phyloP scores from a whole-genome alignment of 2,329 filamentous ascomycete species.

The Fusarium sublunatum region DNA sequence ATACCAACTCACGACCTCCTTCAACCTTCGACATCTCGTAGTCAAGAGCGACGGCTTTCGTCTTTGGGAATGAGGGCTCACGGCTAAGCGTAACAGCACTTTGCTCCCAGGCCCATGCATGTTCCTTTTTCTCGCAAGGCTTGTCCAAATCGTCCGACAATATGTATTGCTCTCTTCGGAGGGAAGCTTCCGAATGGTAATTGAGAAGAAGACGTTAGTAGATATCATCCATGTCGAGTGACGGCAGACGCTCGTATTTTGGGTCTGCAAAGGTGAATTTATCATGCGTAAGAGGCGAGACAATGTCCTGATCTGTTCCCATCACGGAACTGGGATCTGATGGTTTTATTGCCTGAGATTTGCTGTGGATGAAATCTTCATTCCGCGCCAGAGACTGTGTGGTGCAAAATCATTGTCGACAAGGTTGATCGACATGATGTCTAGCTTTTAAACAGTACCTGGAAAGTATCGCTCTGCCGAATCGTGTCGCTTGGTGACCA shows the following conservation, averaged over 20 bases:
- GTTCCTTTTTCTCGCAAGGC: too few species aligned
- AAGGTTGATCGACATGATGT: slow-evolving; percentile 6
- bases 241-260: not conserved
- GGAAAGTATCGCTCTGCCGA: not conserved
- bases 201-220: not conserved
- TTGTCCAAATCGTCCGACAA: not conserved
- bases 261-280: not conserved
- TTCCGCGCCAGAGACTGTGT: slow-evolving; percentile 3
- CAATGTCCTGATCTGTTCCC: not conserved
- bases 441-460: slow-evolving; percentile 7
- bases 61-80: not conserved
- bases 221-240: not conserved
- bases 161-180: slow-evolving; percentile 7
- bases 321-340: not conserved
- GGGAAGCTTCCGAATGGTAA: slow-evolving; percentile 8
- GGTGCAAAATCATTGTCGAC: slow-evolving; percentile 6
- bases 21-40: slow-evolving; percentile 17
- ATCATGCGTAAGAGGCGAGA: not conserved
- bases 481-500: not conserved
- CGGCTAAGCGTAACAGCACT: not conserved
- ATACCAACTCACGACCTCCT: slow-evolving; percentile 9
- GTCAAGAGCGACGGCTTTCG: slow-evolving; percentile 18
- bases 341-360: not conserved
- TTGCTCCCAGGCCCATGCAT: not conserved
- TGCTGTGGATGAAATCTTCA: not conserved